Base-by-base conservation (phyloP, 2,329 filamentous ascomycete species). In the Penicillium sp. region DNA sequence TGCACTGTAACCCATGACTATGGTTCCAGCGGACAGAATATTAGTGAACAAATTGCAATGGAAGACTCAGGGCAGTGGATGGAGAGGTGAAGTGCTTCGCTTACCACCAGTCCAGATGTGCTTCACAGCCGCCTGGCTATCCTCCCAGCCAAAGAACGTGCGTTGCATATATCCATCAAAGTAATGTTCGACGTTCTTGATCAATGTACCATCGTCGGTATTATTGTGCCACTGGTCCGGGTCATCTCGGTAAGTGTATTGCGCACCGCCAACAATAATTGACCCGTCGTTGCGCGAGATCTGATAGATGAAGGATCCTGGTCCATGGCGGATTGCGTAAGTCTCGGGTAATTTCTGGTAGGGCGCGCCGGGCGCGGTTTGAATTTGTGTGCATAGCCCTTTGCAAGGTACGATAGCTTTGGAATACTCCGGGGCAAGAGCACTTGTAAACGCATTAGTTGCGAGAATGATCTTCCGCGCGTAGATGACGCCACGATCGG, bases 361-460 rank as follows among this genome's bases (percentile, higher is more conserved):
- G 3, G 63, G 58, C 51, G 70, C 62, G 33, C 52, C 61, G 5
- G 63, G 54, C 0, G 68, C 65, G 0, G 67, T 59, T 4, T 61
- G 56, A n/a, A 77, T 70, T 10, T 73, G 73, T 1, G 69, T 70
- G 56, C 73, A 75, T 9, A 76, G 65, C 0, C 90, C 92, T 16
- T 89, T 82, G 14, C 89, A 87, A 0, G 93, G 92, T 1, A 92
- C 86, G 58, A 96, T 89, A 6, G 92, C 80, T 60, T 87, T 85
- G 1, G 83, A 79, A 65, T 95, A 88, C 36, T 78, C 71, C 0
- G 90, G 90, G 1, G 95, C 77, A 2, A 96, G 81, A 58, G 88
- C 83, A 2, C 89, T 90, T 0, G 91, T 92, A 72, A 96, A 95
- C 3, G 82, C 92, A 68, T 96, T 96, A 0, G 90, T 93, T 3